phyloP scores from a whole-genome alignment of 2,329 filamentous ascomycete genomes.

The Geosmithia flava region DNA sequence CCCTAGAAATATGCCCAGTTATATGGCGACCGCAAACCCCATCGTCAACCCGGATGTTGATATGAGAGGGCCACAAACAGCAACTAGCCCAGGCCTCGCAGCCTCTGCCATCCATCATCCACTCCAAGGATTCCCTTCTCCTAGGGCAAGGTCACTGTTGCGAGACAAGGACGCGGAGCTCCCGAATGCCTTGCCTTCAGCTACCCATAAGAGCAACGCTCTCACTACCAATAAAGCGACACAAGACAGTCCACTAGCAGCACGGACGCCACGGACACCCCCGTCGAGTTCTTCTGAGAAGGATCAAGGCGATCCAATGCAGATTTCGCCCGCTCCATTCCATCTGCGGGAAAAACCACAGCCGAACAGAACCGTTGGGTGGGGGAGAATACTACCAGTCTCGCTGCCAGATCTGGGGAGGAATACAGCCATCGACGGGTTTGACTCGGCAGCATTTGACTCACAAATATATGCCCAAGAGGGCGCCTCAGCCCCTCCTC shows the following conservation, averaged over 20 bases:
- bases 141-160: neutral
- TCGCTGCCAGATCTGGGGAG: neutral
- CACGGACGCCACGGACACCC: neutral
- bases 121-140: no score
- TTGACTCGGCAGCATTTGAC: slow-evolving; percentile 19
- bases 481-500: slow-evolving; percentile 10
- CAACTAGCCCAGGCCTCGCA: no score
- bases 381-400: neutral
- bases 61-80: no score
- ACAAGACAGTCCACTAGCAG: neutral
- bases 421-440: neutral
- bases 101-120: no score
- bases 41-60: no score
- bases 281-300: neutral
- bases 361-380: neutral
- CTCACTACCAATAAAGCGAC: neutral
- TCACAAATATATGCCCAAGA: slow-evolving; percentile 23
- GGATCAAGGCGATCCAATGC: neutral
- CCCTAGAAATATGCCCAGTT: no score
- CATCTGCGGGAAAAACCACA: neutral
- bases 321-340: neutral
- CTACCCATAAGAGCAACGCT: neutral
- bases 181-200: neutral
- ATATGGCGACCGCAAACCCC: no score
- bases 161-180: neutral